Percentiles rank a stretch among this genome's conserved stretches.
Conservation (phyloP, 1,139 yeast species). For the Suhomyces guaymorum region DNA sequence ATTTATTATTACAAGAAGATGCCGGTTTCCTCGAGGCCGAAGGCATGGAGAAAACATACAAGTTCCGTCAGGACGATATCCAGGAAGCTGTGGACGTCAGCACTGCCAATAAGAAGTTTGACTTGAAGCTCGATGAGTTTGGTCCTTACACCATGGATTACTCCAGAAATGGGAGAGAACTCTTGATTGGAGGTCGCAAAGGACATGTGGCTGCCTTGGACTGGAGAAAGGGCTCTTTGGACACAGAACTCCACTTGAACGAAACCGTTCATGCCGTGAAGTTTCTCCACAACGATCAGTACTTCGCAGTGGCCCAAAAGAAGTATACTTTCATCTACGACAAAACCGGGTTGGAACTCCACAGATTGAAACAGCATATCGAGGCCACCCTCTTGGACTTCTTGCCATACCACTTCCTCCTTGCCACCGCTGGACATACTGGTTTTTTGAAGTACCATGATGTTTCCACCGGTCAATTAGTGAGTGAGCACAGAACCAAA, state of each 20-base stretch:
- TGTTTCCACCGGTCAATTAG: constrained; percentile 87
- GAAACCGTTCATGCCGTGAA: constrained; percentile 92
- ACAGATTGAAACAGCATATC: constrained; percentile 84
- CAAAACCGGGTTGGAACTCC: constrained; percentile 87
- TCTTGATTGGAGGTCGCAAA: constrained; percentile 81
- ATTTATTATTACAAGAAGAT: constrained; percentile 79
- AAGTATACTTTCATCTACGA: constrained; percentile 93
- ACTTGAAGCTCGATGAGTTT: constrained; percentile 68
- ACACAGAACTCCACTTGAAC: constrained; percentile 78
- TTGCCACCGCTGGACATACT: constrained; percentile 85
- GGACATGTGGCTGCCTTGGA: constrained; percentile 97
- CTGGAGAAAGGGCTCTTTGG: constrained; percentile 85
- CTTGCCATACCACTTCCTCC: constrained; percentile 86
- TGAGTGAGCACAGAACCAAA: constrained; percentile 81
- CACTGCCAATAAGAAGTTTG: constrained; percentile 75
- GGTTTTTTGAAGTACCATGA: constrained; percentile 92
- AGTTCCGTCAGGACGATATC: constrained; percentile 80
- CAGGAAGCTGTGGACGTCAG: constrained; percentile 73
- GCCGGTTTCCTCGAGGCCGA: constrained; percentile 89
- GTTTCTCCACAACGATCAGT: constrained; percentile 88
- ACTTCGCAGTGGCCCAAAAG: constrained; percentile 95
- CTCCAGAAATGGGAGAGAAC: constrained; percentile 81
- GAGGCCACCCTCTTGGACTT: constrained; percentile 84
- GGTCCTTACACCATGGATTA: constrained; percentile 89
- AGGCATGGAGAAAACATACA: constrained; percentile 87